Conservation (phyloP, 306 rosid species). For the Quercus suber region DNA sequence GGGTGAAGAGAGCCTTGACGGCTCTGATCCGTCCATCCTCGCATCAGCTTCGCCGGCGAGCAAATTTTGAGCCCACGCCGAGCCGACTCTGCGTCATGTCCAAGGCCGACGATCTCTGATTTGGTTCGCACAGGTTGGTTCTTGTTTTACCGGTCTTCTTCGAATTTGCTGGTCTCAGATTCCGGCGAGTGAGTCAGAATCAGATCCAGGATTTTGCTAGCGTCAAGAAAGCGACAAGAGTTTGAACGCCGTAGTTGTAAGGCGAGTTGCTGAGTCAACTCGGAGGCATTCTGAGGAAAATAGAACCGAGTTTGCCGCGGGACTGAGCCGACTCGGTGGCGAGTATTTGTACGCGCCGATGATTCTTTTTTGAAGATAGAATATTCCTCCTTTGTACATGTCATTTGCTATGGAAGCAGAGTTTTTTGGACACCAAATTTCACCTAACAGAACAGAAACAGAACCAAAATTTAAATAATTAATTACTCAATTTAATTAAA, state of each 20-base stretch:
- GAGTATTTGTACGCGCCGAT: background rate
- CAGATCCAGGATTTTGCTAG: slow-evolving; percentile 22
- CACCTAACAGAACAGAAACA: background rate
- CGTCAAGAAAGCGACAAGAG: background rate
- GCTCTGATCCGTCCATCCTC: slow-evolving; percentile 91
- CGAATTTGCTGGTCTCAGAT: slow-evolving; percentile 34
- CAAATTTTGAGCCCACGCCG: slow-evolving; percentile 59
- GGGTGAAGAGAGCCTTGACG: slow-evolving; percentile 84
- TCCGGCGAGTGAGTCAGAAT: slow-evolving; percentile 27
- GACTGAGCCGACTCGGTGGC: slow-evolving; percentile 16
- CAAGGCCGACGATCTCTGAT: slow-evolving; percentile 48
- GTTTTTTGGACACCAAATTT: slow-evolving; percentile 37
- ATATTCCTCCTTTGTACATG: slow-evolving; percentile 46
- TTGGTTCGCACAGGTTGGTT: slow-evolving; percentile 40
- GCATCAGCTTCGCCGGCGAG: slow-evolving; percentile 75
- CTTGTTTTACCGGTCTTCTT: slow-evolving; percentile 28
- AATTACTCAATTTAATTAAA: background rate
- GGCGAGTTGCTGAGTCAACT: slow-evolving; percentile 7
- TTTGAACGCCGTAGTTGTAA: background rate
- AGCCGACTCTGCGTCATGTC: slow-evolving; percentile 80
- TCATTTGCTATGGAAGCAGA: slow-evolving; percentile 72
- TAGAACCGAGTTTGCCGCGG: slow-evolving; percentile 8
- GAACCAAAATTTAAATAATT: background rate
- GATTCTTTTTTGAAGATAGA: slow-evolving; percentile 6
- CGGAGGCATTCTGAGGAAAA: background rate